Percentiles rank a stretch among this genome's conserved stretches.
These are phyloP conservation scores for Pseudoscleropodium purum DNA, from an alignment of 225 moss, liverwort and hornwort genomes.

Conservation along the genomic window DNA sequence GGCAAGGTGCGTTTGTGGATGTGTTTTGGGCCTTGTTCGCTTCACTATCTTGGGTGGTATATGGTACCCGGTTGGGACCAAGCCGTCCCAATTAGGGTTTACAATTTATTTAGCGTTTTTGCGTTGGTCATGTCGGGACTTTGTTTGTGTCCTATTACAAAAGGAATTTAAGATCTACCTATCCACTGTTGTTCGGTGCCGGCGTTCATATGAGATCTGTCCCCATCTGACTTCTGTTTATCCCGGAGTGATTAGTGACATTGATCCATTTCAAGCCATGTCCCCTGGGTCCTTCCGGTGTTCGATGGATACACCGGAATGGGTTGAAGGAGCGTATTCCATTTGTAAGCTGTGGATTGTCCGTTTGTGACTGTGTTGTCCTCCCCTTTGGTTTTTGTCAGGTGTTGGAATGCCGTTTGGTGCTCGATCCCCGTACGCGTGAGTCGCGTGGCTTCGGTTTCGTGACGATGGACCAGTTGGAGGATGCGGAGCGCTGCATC, in stretches of 20 bases:
- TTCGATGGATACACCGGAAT: background rate
- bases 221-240: background rate
- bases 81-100: background rate
- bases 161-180: background rate
- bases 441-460: conserved; percentile 98
- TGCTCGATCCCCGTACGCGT: conserved; percentile 87
- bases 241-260: too few relatives aligned
- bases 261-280: background rate
- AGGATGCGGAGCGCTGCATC: conserved; percentile 97
- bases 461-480: conserved; percentile 98
- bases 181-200: background rate
- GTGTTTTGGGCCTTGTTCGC: too few relatives aligned
- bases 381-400: background rate
- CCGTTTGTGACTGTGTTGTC: background rate
- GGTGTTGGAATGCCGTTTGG: conserved; percentile 94
- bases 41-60: background rate
- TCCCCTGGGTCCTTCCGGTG: background rate
- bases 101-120: background rate
- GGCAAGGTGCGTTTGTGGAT: conserved; percentile 55
- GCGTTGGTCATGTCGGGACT: background rate
- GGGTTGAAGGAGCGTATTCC: background rate
- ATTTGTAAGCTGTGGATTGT: background rate
- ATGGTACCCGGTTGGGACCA: background rate
- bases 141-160: background rate
- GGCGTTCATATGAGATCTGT: background rate